phyloP scores from a whole-genome alignment of 73 alveolate species.

The Loxodes magnus region DNA sequence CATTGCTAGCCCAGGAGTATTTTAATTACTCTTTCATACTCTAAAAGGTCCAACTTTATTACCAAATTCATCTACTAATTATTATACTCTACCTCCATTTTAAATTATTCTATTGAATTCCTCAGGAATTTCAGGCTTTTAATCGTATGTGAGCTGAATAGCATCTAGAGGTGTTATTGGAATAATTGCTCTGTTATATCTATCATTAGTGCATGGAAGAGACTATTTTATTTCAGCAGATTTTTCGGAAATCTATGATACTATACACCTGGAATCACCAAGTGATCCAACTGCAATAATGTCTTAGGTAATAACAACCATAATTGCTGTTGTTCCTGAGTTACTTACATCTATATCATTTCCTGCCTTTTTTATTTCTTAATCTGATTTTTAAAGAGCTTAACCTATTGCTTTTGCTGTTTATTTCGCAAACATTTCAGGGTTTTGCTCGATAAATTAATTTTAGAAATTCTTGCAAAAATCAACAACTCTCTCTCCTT shows the following conservation, averaged over 20 bases:
- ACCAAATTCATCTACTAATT: conserved; percentile 45
- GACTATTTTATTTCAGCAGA: not conserved
- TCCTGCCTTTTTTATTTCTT: not conserved
- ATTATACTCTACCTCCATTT: conserved; percentile 54
- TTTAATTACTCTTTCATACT: conserved; percentile 38
- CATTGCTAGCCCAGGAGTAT: conserved; percentile 50
- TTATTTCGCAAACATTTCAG: not conserved
- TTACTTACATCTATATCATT: not conserved
- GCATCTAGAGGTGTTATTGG: not conserved
- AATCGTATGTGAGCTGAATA: conserved; percentile 2
- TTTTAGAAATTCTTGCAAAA: not conserved
- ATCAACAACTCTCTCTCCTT: not conserved
- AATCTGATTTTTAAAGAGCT: not conserved
- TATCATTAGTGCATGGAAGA: not conserved
- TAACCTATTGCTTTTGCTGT: not conserved
- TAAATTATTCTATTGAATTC: conserved; percentile 50
- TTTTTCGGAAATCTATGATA: not conserved
- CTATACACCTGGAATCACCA: conserved; percentile 4
- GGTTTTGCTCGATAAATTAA: not conserved
- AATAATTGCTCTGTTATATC: not conserved
- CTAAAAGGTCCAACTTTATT: conserved; percentile 31
- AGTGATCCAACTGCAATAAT: not conserved
- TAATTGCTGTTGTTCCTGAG: conserved; percentile 4
- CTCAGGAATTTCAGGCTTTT: conserved; percentile 19
- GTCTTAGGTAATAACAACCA: not conserved